A percentile compares a stretch with the other conserved stretches of the same genome.
These are phyloP conservation scores for Phragmites australis DNA, from an alignment of 176 grass and related monocot genomes.

Conservation along the genomic window DNA sequence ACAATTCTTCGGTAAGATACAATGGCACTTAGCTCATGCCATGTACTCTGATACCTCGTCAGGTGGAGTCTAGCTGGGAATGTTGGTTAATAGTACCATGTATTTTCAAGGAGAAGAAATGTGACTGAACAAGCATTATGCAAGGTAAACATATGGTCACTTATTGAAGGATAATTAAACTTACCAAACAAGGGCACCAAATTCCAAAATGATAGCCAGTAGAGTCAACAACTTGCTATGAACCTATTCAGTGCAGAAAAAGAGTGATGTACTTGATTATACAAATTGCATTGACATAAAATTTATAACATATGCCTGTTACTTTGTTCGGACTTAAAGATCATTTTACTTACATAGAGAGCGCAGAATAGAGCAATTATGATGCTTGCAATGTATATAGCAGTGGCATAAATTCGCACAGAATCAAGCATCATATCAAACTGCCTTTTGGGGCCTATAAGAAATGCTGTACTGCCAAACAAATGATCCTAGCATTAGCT, in stretches of 20 bases:
- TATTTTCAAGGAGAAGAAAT: not conserved
- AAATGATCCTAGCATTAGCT: slow-evolving; percentile 58
- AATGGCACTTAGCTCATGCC: not conserved
- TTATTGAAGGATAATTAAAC: slow-evolving; percentile 22
- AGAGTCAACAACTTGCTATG: slow-evolving; percentile 91
- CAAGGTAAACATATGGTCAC: slow-evolving; percentile 4
- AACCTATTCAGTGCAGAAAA: slow-evolving; percentile 57
- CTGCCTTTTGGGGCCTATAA: slow-evolving; percentile 94
- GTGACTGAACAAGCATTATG: not conserved
- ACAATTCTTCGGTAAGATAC: not conserved
- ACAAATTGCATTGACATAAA: not conserved
- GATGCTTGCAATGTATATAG: slow-evolving; percentile 91
- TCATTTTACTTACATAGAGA: slow-evolving; percentile 74
- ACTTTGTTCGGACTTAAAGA: not conserved
- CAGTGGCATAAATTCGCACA: slow-evolving; percentile 95
- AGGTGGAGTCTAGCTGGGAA: not conserved
- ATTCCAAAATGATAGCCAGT: slow-evolving; percentile 88
- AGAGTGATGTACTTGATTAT: not conserved
- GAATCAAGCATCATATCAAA: slow-evolving; percentile 99
- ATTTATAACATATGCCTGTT: slow-evolving; percentile 25
- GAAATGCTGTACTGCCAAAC: slow-evolving; percentile 98
- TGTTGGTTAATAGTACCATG: not conserved
- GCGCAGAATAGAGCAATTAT: slow-evolving; percentile 89
- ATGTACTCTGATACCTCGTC: not conserved
- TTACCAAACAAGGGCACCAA: slow-evolving; percentile 95